These are phyloP conservation scores for Eucalyptus cloeziana DNA, from an alignment of 345 rosid genomes.

Conservation along the genomic window DNA sequence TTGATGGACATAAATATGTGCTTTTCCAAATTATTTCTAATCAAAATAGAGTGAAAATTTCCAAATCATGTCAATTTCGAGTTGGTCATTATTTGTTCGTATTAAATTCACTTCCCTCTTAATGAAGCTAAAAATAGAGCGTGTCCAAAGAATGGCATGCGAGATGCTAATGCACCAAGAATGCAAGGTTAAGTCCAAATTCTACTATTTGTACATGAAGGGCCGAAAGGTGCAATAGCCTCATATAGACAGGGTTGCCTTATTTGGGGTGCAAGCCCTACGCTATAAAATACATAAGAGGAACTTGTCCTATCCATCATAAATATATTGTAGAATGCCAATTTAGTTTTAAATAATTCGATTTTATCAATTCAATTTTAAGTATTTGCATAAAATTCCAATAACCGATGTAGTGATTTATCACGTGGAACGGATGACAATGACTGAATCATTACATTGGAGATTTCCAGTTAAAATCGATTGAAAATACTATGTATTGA, in stretches of 20 bases:
- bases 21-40: neutral
- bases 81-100: neutral
- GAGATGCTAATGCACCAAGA: neutral
- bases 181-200: neutral
- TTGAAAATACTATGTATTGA: too few relatives aligned
- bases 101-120: neutral
- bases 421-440: fast-evolving
- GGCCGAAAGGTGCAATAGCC: neutral
- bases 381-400: neutral
- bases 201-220: neutral
- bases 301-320: neutral
- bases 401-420: too few relatives aligned
- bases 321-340: neutral
- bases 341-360: neutral
- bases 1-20: neutral
- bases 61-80: neutral
- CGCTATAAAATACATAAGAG: neutral
- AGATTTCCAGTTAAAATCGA: fast-evolving
- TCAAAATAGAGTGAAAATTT: neutral
- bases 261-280: neutral
- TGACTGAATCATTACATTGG: fast-evolving
- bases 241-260: neutral
- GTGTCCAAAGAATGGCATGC: neutral
- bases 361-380: neutral
- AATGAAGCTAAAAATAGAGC: neutral